Evolutionary conservation across 2,329 filamentous ascomycete genomes (phyloP).

Genomic region (Cladosporium sp.): DNA sequence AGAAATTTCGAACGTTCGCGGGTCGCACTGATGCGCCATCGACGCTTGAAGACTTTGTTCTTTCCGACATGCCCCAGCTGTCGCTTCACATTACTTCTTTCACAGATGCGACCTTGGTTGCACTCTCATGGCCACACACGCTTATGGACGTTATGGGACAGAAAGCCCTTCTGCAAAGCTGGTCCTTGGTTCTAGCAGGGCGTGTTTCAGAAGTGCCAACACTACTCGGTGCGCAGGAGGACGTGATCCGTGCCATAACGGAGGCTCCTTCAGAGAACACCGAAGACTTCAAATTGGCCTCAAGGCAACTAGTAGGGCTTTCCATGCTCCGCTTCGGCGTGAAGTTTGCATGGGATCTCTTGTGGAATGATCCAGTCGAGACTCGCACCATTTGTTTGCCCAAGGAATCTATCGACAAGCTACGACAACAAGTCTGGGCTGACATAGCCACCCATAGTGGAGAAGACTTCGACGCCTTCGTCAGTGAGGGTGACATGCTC

Average conservation of each 20-base stretch:
- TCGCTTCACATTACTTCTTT: slow-evolving; percentile 48
- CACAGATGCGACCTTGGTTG: slow-evolving; percentile 46
- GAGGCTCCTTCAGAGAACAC: background rate
- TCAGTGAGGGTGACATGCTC: slow-evolving; percentile 47
- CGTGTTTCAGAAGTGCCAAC: slow-evolving; percentile 38
- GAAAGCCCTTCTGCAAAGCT: slow-evolving; percentile 40
- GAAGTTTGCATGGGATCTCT: slow-evolving; percentile 32
- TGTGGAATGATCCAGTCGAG: slow-evolving; percentile 31
- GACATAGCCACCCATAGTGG: slow-evolving; percentile 23
- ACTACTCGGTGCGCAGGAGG: slow-evolving; percentile 32
- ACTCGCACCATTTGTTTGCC: slow-evolving; percentile 40
- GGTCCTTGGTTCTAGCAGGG: slow-evolving; percentile 44
- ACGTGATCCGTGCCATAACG: slow-evolving; percentile 33
- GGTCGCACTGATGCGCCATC: slow-evolving; percentile 19
- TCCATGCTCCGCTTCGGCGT: slow-evolving; percentile 32
- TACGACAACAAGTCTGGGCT: slow-evolving; percentile 27
- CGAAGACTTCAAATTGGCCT: background rate
- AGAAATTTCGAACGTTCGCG: background rate
- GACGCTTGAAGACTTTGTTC: slow-evolving; percentile 38
- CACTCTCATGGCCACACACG: slow-evolving; percentile 45
- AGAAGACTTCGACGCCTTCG: slow-evolving; percentile 28
- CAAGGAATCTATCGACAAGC: background rate
- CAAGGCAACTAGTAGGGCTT: slow-evolving; percentile 16
- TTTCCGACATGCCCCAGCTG: slow-evolving; percentile 42
- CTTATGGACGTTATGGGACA: slow-evolving; percentile 46